Evolutionary conservation across 352 stramenopile genomes (phyloP), one percentile per base, ranked within the genome.

Genomic region (Pythium volutum): DNA sequence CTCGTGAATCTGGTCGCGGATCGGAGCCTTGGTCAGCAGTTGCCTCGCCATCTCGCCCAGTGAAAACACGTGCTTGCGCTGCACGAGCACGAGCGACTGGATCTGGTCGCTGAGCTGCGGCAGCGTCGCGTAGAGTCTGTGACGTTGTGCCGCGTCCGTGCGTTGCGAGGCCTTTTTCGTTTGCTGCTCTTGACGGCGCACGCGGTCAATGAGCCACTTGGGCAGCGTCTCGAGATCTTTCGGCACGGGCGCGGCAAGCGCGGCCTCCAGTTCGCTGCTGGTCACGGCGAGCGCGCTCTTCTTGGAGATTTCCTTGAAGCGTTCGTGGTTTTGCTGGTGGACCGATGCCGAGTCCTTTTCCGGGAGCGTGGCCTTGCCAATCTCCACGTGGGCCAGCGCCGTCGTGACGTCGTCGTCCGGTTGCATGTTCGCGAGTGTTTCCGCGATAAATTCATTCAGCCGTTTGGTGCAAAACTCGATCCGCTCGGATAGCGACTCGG

Each of bases 91-190:
- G n/a, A 88, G 78, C 47, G 79, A 88, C 69, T 91, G 73, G 48
- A 93, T 54, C 59, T 91, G 81, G 58, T 91, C 80, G 51, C 79
- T 81, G n/a, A 93, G 71, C 58, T 82, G 71, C 26, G 84, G 84
- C 27, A 93, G 67, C 41, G 84, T 89, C 38, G 67, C 62, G 43
- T 88, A 25, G 43, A 91, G 54, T 4, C 81, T 71, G 47, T 75
- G 72, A 33, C 75, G 69, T 38, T 83, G 62, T 1, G 64, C 62
- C 18, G 79, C 70, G 12, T 78, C 77, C 14, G 60, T 75, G n/a
- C 76, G 84, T 34, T 77, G 54, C 2, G 62, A 71, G 29, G 76
- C 61, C 12, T 67, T 65, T 38, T 79, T 82, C n/a, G 55, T 58
- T 12, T 71, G 62, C 34, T 77, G 59, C 48, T 93, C 84, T 25